These are phyloP conservation scores for Linum tenue DNA, from an alignment of 345 rosid genomes.

Conservation along the genomic window DNA sequence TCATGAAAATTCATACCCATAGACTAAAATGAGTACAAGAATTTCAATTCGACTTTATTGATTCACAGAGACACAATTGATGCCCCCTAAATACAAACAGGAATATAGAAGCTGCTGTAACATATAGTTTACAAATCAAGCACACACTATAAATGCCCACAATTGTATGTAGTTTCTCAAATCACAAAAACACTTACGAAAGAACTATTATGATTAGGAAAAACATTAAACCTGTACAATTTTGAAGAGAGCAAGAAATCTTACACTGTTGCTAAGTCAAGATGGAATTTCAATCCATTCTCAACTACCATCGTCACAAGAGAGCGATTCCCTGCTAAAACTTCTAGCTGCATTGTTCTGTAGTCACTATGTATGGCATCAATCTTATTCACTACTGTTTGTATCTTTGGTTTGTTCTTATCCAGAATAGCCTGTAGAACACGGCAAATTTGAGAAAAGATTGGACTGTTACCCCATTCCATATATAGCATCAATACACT, in stretches of 20 bases:
- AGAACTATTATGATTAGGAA: not conserved
- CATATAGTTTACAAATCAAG: no score
- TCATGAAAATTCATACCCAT: no score
- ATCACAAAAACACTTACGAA: not conserved
- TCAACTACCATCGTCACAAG: slow-evolving; percentile 79
- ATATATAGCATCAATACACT: not conserved
- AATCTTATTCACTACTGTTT: slow-evolving; percentile 82
- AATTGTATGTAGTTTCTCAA: not conserved
- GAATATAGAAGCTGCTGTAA: no score
- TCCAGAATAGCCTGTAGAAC: slow-evolving; percentile 68
- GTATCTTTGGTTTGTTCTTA: slow-evolving; percentile 81
- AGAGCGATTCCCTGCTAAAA: slow-evolving; percentile 88
- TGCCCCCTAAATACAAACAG: no score
- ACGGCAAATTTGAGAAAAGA: slow-evolving; percentile 1
- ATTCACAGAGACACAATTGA: no score
- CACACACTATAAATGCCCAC: not conserved
- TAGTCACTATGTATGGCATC: slow-evolving; percentile 65
- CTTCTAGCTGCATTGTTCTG: slow-evolving; percentile 86
- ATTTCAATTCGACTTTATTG: no score
- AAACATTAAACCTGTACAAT: no score
- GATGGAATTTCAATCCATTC: slow-evolving; percentile 74
- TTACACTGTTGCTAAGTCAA: slow-evolving; percentile 83
- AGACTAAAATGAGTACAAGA: no score
- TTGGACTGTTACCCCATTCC: slow-evolving; percentile 2
- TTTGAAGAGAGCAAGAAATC: slow-evolving; percentile 17